Evolutionary conservation across 331 rosid genomes (phyloP).

Genomic region (Dryas integrifolia): DNA sequence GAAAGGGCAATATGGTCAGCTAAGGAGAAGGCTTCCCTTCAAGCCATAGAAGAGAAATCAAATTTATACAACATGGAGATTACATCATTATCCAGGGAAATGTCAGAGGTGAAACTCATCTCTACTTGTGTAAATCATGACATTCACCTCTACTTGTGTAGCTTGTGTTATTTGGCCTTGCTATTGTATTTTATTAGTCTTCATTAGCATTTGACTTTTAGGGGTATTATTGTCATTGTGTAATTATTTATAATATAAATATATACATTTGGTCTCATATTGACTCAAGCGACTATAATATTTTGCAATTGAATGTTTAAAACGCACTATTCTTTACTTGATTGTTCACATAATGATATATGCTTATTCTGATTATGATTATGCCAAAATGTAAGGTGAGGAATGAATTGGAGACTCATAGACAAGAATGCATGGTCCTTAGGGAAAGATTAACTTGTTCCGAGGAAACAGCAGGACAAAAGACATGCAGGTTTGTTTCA

Average conservation of each 20-base stretch:
- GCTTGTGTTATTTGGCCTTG: no score
- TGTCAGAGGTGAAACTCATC: conserved; percentile 52
- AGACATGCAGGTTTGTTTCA: conserved; percentile 48
- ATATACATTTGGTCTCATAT: no score
- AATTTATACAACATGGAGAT: conserved; percentile 44
- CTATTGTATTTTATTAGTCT: no score
- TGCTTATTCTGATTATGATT: conserved; percentile 25
- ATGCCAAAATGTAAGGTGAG: conserved; percentile 46
- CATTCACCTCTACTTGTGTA: not conserved
- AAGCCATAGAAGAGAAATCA: conserved; percentile 60
- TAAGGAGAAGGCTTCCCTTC: conserved; percentile 68
- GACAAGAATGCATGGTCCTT: conserved; percentile 53
- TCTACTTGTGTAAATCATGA: conserved; percentile 7
- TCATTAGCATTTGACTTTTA: no score
- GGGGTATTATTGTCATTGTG: no score
- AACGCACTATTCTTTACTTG: not conserved
- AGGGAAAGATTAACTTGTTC: conserved; percentile 37
- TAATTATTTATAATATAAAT: no score
- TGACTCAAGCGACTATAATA: no score
- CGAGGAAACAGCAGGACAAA: conserved; percentile 38
- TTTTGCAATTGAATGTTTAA: not conserved
- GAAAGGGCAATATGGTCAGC: conserved; percentile 81
- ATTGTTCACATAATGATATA: not conserved
- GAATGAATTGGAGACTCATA: conserved; percentile 53
- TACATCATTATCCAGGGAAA: conserved; percentile 49